phyloP scores from a whole-genome alignment of 768 basidiomycete species.

The Tephrocybe sp. region DNA sequence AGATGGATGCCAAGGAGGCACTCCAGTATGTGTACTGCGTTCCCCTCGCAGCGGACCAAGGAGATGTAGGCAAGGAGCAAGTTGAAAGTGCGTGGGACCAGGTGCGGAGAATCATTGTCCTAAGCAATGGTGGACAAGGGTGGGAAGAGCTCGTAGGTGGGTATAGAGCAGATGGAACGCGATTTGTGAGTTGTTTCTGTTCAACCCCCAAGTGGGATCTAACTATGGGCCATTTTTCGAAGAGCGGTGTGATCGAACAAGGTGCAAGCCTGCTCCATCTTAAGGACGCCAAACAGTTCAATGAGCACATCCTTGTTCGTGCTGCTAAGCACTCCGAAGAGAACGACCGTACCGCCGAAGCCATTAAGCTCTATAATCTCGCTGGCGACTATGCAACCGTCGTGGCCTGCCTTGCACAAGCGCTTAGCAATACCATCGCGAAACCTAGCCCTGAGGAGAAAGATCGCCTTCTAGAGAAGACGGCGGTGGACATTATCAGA shows the following conservation, averaged over 20 bases:
- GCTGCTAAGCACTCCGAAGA: constrained; percentile 82
- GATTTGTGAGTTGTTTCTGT: constrained; percentile 67
- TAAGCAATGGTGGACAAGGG: constrained; percentile 71
- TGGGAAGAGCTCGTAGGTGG: constrained; percentile 97
- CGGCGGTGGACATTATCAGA: constrained; percentile 74
- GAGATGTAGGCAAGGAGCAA: constrained; percentile 77
- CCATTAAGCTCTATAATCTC: constrained; percentile 93
- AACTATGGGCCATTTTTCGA: constrained; percentile 4
- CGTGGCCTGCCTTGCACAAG: constrained; percentile 80
- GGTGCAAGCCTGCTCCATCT: constrained; percentile 75
- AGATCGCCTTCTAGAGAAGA: constrained; percentile 63
- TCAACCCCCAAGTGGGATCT: no score
- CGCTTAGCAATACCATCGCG: constrained; percentile 79
- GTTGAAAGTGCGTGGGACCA: constrained; percentile 80
- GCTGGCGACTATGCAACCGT: constrained; percentile 90
- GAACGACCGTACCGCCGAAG: constrained; percentile 83
- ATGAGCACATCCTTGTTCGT: constrained; percentile 76
- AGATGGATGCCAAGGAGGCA: constrained; percentile 90
- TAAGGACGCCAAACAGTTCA: constrained; percentile 61
- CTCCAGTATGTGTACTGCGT: constrained; percentile 93
- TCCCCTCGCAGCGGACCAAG: constrained; percentile 72
- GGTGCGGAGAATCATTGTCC: constrained; percentile 71
- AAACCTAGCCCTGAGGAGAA: constrained; percentile 63
- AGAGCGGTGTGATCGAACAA: constrained; percentile 89
- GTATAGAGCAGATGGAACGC: constrained; percentile 84